Evolutionary conservation across 352 stramenopile species (phyloP).

Genomic region (Phytophthora sp.): DNA sequence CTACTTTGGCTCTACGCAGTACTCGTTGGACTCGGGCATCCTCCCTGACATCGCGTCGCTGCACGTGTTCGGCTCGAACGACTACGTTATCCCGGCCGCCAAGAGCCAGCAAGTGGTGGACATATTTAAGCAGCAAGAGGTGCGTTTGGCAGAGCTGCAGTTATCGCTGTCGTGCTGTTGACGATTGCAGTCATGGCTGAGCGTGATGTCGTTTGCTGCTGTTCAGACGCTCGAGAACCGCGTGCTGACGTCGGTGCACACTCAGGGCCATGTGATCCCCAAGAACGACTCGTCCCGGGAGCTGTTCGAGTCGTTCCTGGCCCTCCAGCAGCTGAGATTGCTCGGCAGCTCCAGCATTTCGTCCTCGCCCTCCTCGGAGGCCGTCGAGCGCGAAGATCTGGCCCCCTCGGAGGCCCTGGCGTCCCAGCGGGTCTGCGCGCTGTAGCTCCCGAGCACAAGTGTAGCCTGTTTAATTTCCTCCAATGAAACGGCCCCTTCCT

Average conservation of each 20-base stretch:
- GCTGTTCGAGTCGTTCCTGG: constrained; percentile 62
- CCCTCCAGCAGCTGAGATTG: constrained; percentile 28
- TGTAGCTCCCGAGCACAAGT: constrained; percentile 22
- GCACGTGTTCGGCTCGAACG: constrained; percentile 81
- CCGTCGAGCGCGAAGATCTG: constrained; percentile 21
- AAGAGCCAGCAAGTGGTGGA: constrained; percentile 78
- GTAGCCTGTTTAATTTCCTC: constrained; percentile 29
- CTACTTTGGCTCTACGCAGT: constrained; percentile 71
- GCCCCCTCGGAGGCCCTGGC: constrained; percentile 15
- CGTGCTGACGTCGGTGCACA: constrained; percentile 69
- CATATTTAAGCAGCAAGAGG: constrained; percentile 63
- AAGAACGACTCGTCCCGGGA: constrained; percentile 66
- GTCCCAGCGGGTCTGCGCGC: constrained; percentile 26
- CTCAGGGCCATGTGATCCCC: constrained; percentile 80
- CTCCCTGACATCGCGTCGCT: constrained; percentile 61
- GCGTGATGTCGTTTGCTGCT: background rate
- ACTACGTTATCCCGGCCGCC: constrained; percentile 75
- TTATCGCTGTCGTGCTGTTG: background rate
- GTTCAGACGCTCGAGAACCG: constrained; percentile 47
- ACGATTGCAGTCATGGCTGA: background rate
- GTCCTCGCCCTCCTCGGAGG: constrained; percentile 19
- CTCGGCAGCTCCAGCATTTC: constrained; percentile 26
- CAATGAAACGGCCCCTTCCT: constrained; percentile 16
- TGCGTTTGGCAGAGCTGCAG: constrained; percentile 11
- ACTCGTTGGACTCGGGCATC: constrained; percentile 57